Evolutionary conservation across 2,329 filamentous ascomycete genomes (phyloP).

Genomic region (Fusarium metavorans): DNA sequence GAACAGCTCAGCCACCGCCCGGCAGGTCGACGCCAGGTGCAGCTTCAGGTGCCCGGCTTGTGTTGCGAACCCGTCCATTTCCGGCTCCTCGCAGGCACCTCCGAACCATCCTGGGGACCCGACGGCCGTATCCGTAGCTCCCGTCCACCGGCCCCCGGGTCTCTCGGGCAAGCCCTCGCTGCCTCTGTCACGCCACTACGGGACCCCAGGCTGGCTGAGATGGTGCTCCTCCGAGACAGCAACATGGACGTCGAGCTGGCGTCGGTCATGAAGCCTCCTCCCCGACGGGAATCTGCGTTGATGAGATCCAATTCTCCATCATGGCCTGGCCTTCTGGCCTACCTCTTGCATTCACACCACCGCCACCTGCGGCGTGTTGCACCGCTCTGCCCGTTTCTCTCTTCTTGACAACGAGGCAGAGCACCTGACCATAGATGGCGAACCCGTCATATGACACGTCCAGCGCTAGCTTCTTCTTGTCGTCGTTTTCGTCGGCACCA

Average conservation of each 20-base stretch:
- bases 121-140: slow-evolving; percentile 40
- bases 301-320: slow-evolving; percentile 88
- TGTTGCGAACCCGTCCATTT: slow-evolving; percentile 9
- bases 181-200: slow-evolving; percentile 29
- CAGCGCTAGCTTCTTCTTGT: slow-evolving; percentile 92
- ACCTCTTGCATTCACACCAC: slow-evolving; percentile 34
- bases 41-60: slow-evolving; percentile 2
- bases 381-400: slow-evolving; percentile 68
- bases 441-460: slow-evolving; percentile 95
- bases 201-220: slow-evolving; percentile 20
- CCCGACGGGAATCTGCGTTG: slow-evolving; percentile 73
- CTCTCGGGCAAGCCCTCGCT: slow-evolving; percentile 23
- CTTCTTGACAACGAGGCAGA: slow-evolving; percentile 89
- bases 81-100: slow-evolving; percentile 10
- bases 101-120: slow-evolving; percentile 22
- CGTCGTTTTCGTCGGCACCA: slow-evolving; percentile 60
- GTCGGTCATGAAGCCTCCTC: slow-evolving; percentile 48
- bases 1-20: slow-evolving; percentile 2
- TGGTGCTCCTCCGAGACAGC: slow-evolving; percentile 21
- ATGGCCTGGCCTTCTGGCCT: slow-evolving; percentile 69
- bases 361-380: slow-evolving; percentile 47
- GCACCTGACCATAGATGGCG: slow-evolving; percentile 91
- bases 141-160: slow-evolving; percentile 27
- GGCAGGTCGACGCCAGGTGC: slow-evolving; percentile 1
- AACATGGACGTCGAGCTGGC: not conserved